Evolutionary conservation across 176 grass and related monocot species (phyloP), one percentile per base, ranked within the genome.

Genomic region (Dactylis glomerata): DNA sequence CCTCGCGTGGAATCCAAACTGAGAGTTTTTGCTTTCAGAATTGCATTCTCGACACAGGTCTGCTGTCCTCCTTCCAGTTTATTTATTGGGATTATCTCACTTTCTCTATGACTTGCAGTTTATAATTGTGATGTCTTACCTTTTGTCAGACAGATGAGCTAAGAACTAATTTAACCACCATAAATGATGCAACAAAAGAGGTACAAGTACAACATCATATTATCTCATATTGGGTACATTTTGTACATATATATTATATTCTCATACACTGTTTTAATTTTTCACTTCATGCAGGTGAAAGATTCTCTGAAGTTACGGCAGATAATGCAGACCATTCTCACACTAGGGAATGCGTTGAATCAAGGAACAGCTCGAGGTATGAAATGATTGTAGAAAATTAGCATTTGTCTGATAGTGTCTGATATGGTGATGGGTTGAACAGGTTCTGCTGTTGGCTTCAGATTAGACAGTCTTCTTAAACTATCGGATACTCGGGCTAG

Each of bases 381-480:
- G 27, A 86, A 86, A 82, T 75, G 28, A 62, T n/a, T 74, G 44
- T 10, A 40, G 26, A 83, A 33, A 86, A 67, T 49, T 63, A 32
- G 17, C 26, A 57, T 75, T 70, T 86, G 16, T 80, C 72, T 45
- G 32, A 54, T 15, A 81, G 44, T 73, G n/a, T 11, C 61, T 92
- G 54, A 86, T 57, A 7, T 70, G 34, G 27, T 81, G 41, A 69
- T 76, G 71, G 17, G 77, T 83, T 83, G 36, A 73, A 80, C 85
- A 98, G 92, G 96, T 41, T 92, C 96, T 93, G 96, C 92, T 81
- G 91, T 98, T 88, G 96, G 93, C 69, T 98, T 98, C 89, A 98
- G 85, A 88, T 86, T 98, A 73, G 96, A 95, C 54, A 98, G 96
- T 76, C 96, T 98, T 83, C 96, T 98, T 83, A 95, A 98, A 89